Conservation (phyloP, 164 flowering plant species). For the Buxus sempervirens region DNA sequence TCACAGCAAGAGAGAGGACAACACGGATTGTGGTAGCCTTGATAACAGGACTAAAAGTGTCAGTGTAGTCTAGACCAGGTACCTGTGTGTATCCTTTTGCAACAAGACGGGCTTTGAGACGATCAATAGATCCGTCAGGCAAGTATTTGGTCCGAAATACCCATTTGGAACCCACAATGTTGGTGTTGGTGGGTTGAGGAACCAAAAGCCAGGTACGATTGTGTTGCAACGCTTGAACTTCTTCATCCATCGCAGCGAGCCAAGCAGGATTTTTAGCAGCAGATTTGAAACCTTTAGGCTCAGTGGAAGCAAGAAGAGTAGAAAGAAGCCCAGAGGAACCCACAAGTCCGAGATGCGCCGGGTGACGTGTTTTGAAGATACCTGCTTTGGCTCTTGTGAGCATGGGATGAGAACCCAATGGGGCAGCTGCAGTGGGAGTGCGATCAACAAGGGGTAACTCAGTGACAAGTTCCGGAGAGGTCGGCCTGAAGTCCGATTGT, state of each 20-base stretch:
- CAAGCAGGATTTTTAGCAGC: conserved; percentile 12
- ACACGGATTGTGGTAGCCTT: conserved; percentile 13
- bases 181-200: background rate
- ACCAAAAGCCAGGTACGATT: conserved; percentile 12
- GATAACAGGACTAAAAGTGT: conserved; percentile 18
- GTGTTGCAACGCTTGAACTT: conserved; percentile 4
- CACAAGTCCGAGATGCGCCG: background rate
- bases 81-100: conserved; percentile 9
- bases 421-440: background rate
- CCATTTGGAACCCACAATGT: conserved; percentile 8
- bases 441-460: no score
- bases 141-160: conserved; percentile 8
- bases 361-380: conserved; percentile 8
- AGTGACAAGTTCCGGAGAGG: background rate
- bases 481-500: background rate
- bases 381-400: conserved; percentile 5
- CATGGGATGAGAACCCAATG: conserved; percentile 8
- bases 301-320: background rate
- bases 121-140: conserved; percentile 11
- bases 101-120: conserved; percentile 15
- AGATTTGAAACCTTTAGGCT: conserved; percentile 10
- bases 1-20: conserved; percentile 15
- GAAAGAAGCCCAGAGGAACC: background rate
- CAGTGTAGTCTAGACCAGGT: conserved; percentile 10
- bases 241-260: conserved; percentile 19